Percentiles rank a stretch among this genome's conserved stretches.
Evolutionary conservation across 2,329 filamentous ascomycete genomes (phyloP).

Genomic region (Colletotrichum sp.): DNA sequence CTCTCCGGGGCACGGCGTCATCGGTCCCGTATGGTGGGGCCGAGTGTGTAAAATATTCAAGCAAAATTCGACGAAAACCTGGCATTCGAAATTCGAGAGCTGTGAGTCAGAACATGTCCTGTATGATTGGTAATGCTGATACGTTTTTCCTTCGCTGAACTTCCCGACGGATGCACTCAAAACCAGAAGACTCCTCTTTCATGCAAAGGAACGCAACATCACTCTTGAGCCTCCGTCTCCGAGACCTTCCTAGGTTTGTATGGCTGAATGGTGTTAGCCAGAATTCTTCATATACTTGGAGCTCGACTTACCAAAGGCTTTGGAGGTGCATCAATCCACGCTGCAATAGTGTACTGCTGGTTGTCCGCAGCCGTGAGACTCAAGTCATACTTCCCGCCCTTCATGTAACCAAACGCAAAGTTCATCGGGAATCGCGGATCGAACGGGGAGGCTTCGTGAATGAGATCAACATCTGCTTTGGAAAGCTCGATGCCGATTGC

Average conservation of each 20-base stretch:
- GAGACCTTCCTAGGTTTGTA: not conserved
- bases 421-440: slow-evolving; percentile 59
- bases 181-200: not conserved
- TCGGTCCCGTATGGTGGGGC: not conserved
- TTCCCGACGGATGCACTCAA: not conserved
- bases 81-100: not conserved
- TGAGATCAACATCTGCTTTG: slow-evolving; percentile 56
- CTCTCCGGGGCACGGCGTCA: not conserved
- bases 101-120: not conserved
- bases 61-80: not conserved
- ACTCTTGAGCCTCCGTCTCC: not conserved
- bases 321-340: not conserved
- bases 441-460: slow-evolving; percentile 58
- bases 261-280: not conserved
- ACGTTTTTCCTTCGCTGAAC: not conserved
- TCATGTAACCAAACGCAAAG: not conserved
- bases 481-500: slow-evolving; percentile 59
- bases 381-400: not conserved
- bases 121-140: not conserved
- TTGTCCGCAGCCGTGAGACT: not conserved
- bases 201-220: not conserved
- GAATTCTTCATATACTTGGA: accelerated
- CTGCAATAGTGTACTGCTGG: not conserved
- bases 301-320: not conserved
- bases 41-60: not conserved